These are phyloP conservation scores for Colletotrichum sp. DNA, from an alignment of 2,329 filamentous ascomycete species.

Conservation along the genomic window DNA sequence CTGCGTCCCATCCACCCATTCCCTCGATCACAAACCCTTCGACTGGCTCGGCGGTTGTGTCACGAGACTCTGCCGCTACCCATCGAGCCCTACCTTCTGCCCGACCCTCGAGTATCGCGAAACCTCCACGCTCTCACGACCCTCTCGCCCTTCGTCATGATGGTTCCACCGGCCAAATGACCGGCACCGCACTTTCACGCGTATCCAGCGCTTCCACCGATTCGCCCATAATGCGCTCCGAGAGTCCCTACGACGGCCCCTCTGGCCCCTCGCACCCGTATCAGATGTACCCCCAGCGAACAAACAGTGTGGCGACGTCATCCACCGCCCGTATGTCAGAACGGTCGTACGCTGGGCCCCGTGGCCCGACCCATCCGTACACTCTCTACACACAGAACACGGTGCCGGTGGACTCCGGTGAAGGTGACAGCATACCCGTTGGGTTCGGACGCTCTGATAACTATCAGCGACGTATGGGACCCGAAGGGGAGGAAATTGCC, in stretches of 20 bases:
- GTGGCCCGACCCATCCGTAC: constrained; percentile 83
- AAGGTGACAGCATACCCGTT: constrained; percentile 60
- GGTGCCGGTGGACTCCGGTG: constrained; percentile 56
- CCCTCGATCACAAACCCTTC: constrained; percentile 28
- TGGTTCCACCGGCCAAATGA: constrained; percentile 36
- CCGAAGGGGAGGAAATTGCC: constrained; percentile 84
- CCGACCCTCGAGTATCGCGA: constrained; percentile 61
- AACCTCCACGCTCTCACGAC: constrained; percentile 54
- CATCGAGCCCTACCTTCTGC: constrained; percentile 28
- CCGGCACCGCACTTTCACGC: background rate
- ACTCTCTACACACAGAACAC: constrained; percentile 85
- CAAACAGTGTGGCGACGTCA: constrained; percentile 73
- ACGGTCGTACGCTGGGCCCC: constrained; percentile 63
- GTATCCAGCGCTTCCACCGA: constrained; percentile 39
- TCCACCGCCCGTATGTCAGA: constrained; percentile 68
- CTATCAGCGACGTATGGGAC: constrained; percentile 76
- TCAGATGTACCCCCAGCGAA: constrained; percentile 79
- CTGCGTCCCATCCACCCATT: constrained; percentile 24
- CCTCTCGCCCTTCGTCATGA: constrained; percentile 59
- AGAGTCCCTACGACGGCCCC: constrained; percentile 73
- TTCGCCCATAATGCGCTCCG: constrained; percentile 44
- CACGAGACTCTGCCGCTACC: constrained; percentile 1
- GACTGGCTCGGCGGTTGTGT: constrained; percentile 20
- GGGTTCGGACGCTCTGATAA: constrained; percentile 73
- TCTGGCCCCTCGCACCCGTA: constrained; percentile 84